These are phyloP conservation scores for Apiospora pterosperma DNA, from an alignment of 2,329 filamentous ascomycete species.

Conservation along the genomic window DNA sequence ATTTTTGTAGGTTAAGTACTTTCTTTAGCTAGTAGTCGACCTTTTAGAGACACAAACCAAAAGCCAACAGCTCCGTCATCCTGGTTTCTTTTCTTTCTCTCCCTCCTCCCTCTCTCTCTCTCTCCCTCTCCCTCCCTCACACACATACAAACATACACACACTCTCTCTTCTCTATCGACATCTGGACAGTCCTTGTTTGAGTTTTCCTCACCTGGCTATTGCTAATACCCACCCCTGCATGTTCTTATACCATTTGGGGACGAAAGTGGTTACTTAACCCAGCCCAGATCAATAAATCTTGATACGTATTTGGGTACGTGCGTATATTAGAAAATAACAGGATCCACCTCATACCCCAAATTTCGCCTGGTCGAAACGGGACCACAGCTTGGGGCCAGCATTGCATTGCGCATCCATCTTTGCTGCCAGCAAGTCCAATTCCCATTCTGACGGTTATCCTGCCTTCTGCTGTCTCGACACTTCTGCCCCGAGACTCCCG, in stretches of 20 bases:
- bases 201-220: too few relatives aligned
- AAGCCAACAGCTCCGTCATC: background rate
- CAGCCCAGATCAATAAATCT: too few relatives aligned
- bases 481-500: background rate
- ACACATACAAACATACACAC: too few relatives aligned
- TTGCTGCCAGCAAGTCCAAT: background rate
- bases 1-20: too few relatives aligned
- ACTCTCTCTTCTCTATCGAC: background rate
- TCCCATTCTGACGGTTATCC: background rate
- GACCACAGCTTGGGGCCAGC: conserved; percentile 1
- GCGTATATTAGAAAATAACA: background rate
- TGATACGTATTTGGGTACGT: too few relatives aligned
- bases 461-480: background rate
- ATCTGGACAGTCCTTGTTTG: too few relatives aligned
- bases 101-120: background rate
- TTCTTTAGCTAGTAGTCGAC: background rate
- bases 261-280: too few relatives aligned
- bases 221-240: too few relatives aligned
- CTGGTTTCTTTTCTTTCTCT: background rate
- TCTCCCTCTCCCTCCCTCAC: too few relatives aligned
- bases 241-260: too few relatives aligned
- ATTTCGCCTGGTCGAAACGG: conserved; percentile 2
- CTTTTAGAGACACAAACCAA: background rate
- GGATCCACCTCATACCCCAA: background rate
- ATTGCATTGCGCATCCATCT: conserved; percentile 1